phyloP scores from a whole-genome alignment of 768 basidiomycete species.

The Mycena epipterygia region DNA sequence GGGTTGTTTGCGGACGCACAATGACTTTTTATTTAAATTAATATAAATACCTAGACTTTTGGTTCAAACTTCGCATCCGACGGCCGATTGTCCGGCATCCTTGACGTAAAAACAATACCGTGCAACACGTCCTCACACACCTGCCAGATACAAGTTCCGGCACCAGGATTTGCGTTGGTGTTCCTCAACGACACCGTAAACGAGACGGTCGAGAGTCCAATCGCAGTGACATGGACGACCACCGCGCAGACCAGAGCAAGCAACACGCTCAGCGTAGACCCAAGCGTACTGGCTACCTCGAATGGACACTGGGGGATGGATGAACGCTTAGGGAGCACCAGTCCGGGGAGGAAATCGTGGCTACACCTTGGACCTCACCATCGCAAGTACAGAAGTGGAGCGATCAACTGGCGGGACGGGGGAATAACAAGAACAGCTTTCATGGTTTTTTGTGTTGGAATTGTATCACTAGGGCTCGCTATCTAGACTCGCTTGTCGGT shows the following conservation, averaged over 20 bases:
- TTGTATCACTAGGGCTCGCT: background rate
- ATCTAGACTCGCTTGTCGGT: background rate
- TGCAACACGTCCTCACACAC: conserved; percentile 37
- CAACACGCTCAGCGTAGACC: conserved; percentile 50
- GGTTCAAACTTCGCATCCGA: conserved; percentile 44
- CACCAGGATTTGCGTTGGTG: conserved; percentile 45
- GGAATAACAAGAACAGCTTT: background rate
- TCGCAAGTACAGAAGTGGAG: background rate
- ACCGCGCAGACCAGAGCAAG: conserved; percentile 47
- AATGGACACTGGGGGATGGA: conserved; percentile 52
- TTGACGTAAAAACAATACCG: conserved; percentile 34
- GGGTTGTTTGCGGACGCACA: conserved; percentile 13
- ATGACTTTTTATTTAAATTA: background rate
- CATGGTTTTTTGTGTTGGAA: background rate
- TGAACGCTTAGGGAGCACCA: conserved; percentile 42
- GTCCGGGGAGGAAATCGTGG: conserved; percentile 29
- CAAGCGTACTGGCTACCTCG: conserved; percentile 51
- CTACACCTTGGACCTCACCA: background rate
- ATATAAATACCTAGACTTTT: conserved; percentile 41
- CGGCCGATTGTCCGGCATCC: conserved; percentile 39
- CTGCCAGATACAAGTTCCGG: conserved; percentile 43
- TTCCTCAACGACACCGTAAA: conserved; percentile 35
- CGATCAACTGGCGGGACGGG: background rate
- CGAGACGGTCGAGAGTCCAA: conserved; percentile 22
- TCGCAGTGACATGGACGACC: conserved; percentile 44